These are phyloP conservation scores for Gossypium trilobum DNA, from an alignment of 441 rosid genomes.

Conservation along the genomic window DNA sequence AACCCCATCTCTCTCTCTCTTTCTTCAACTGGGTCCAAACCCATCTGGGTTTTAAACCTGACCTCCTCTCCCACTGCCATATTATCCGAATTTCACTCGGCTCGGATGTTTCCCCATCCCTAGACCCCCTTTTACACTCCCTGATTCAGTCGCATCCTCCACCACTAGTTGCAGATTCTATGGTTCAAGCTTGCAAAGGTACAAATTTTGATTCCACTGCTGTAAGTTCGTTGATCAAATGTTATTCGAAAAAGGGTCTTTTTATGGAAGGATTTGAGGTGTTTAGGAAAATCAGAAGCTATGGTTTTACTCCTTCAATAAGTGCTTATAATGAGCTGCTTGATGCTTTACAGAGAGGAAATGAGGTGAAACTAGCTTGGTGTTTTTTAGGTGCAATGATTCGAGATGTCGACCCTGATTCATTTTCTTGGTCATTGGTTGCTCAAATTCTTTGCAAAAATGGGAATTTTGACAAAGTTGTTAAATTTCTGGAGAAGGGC, in stretches of 20 bases:
- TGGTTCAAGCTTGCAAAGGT: conserved; percentile 40
- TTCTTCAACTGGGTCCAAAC: conserved; percentile 54
- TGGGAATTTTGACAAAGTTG: conserved; percentile 37
- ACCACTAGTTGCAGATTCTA: conserved; percentile 25
- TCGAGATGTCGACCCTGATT: conserved; percentile 35
- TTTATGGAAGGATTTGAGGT: conserved; percentile 39
- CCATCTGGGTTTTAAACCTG: conserved; percentile 44
- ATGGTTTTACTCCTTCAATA: conserved; percentile 31
- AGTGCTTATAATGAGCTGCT: conserved; percentile 43
- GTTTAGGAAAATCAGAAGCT: conserved; percentile 27
- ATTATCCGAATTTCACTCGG: conserved; percentile 27
- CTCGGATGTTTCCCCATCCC: conserved; percentile 28
- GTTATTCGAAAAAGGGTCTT: conserved; percentile 32
- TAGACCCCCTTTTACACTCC: conserved; percentile 30
- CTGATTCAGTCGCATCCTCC: conserved; percentile 29
- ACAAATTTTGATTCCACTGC: conserved; percentile 25
- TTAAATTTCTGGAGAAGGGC: conserved; percentile 38
- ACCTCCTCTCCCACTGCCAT: conserved; percentile 43
- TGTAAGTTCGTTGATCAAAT: conserved; percentile 39
- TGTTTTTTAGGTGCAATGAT: conserved; percentile 47
- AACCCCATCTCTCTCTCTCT: conserved; percentile 35
- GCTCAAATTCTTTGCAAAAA: conserved; percentile 39
- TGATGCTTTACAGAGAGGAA: conserved; percentile 31
- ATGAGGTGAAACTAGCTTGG: conserved; percentile 35
- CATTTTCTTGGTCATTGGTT: conserved; percentile 40